Evolutionary conservation across 176 grass and related monocot species (phyloP), one percentile per base, ranked within the genome.

Genomic region (Thinopyrum elongatum): DNA sequence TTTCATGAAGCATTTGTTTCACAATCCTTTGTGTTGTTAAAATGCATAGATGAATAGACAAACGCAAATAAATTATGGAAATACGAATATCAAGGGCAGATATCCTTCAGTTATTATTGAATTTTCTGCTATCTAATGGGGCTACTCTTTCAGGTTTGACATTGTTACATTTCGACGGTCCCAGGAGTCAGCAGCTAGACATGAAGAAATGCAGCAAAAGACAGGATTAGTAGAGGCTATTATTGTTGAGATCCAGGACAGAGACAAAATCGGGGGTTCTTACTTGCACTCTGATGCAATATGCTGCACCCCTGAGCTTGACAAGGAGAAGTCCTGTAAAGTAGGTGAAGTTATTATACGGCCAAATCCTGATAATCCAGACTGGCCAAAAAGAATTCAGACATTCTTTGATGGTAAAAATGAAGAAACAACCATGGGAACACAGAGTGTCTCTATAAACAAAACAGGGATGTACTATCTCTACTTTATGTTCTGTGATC

Each of bases 401-500:
- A 94, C 94, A 53, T 99, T 99, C 78, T 99, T 99, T 88, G 92
- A 93, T 63, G 94, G 92, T 73, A 89, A 9, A 59, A 73, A 42
- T 64, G 94, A 91, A 83, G 97, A 99, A 87, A 60, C 90, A 62
- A 79, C 65, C 55, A 96, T 96, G 97, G 62, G 65, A 53, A 86
- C 90, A 41, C 90, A 93, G 86, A 70, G 74, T 44, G 85, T 96
- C 34, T 86, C 83, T 21, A 87, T 96, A 80, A 99, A 90, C 63
- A 92, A 84, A 83, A 99, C 97, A 21, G 97, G 97, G 77, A 99
- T 99, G 97, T 99, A 99, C 78, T 99, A 96, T 66, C 97, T 96
- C 64, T 99, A 99, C 66, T 96, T 96, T 84, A 99, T 99, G 97
- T 99, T 96, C 82, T 99, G 97, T 11, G 94, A 99, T 66, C 94